phyloP scores from a whole-genome alignment of 2,329 filamentous ascomycete species.

The Aspergillus novoparasiticus region DNA sequence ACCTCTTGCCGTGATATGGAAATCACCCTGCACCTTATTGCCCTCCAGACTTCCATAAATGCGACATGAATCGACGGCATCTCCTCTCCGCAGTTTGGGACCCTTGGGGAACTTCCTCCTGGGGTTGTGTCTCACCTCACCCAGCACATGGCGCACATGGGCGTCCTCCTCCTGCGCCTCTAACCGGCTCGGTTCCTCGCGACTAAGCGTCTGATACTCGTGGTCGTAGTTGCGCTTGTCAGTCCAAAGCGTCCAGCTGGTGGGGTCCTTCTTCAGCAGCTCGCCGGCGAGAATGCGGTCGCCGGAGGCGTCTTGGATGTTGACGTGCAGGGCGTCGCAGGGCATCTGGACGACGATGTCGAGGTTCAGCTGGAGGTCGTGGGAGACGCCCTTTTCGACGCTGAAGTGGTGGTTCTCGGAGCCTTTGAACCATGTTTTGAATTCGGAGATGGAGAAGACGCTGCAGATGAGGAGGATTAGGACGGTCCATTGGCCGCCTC shows the following conservation, averaged over 20 bases:
- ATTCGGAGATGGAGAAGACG: conserved; percentile 75
- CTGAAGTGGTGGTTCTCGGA: conserved; percentile 85
- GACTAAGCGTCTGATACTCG: conserved; percentile 57
- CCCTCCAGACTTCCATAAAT: conserved; percentile 87
- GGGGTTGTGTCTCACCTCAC: conserved; percentile 69
- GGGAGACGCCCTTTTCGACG: conserved; percentile 88
- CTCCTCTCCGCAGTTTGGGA: conserved; percentile 61
- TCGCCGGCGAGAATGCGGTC: conserved; percentile 85
- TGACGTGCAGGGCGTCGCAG: conserved; percentile 87
- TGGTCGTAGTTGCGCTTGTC: conserved; percentile 64
- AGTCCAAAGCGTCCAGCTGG: conserved; percentile 81
- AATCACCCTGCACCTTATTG: conserved; percentile 97
- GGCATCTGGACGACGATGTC: conserved; percentile 90
- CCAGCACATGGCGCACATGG: conserved; percentile 89
- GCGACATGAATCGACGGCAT: conserved; percentile 74
- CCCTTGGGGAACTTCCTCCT: conserved; percentile 70
- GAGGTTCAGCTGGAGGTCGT: conserved; percentile 89
- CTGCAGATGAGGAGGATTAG: conserved; percentile 74
- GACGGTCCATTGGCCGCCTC: conserved; percentile 92
- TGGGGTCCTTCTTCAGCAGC: conserved; percentile 73
- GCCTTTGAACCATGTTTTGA: conserved; percentile 80
- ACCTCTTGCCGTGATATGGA: conserved; percentile 92
- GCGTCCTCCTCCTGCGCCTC: conserved; percentile 65
- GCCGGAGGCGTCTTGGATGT: conserved; percentile 93
- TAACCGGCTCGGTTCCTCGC: conserved; percentile 62